Evolutionary conservation across 768 basidiomycete genomes (phyloP), one percentile per base, ranked within the genome.

Genomic region (Postia placenta): DNA sequence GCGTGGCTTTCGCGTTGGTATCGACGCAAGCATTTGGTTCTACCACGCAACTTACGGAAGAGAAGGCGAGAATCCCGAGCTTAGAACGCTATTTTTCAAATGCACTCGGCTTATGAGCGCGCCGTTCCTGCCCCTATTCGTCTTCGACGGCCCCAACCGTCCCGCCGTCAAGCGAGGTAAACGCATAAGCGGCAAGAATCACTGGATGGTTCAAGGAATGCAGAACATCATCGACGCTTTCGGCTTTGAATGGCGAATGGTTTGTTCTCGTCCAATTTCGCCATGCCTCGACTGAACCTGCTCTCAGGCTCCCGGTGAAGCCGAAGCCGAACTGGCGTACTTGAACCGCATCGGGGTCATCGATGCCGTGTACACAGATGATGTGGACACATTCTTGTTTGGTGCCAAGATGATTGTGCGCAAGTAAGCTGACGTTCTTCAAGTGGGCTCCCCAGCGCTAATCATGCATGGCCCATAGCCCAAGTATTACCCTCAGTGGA

Each of bases 331-430:
- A 60, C 73, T 97, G 2, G 93, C 93, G 0, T 85, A 88, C 53
- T 72, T 97, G 46, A 93, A 92, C 57, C 72, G 76, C 3, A 78
- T 83, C 37, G 91, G 91, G 2, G 64, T 87, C 45, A 87, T 97
- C 48, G 94, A 97, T 61, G 90, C 84, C 0, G 79, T 96, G 22
- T 73, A 94, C 38, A 89, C 93, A 0, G 94, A 97, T 64, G 94
- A 96, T 58, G 92, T 93, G 1, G 93, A 97, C 60, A 93, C 82
- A 47, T 85, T 95, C 60, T 67, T 96, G 2, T 97, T 97, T 53
- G 92, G 93, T 19, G 92, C 91, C 1, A 76, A 69, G 4, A 80
- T 80, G 39, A 81, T 97, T 24, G 79, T 95, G 56, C 79, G 93
- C 60, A 96, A 95, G 90, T 90, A 52, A 44, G 73, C 52, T 7